Evolutionary conservation across 2,329 filamentous ascomycete species (phyloP), one percentile per base, ranked within the genome.

Genomic region (Aspergillus udagawae): DNA sequence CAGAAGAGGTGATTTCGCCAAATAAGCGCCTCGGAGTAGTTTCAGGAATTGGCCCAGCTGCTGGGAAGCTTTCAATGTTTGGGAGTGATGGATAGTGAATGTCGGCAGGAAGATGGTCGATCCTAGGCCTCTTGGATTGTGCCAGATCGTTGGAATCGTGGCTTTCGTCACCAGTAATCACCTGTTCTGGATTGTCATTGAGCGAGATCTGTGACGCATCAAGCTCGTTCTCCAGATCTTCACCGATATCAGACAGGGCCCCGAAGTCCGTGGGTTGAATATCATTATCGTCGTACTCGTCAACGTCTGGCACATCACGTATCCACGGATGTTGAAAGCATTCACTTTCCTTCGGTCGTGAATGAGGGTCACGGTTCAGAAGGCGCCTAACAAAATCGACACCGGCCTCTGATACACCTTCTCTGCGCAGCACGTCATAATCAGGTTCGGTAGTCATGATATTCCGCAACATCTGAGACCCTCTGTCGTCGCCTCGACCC

Each of bases 391-490:
- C 77, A 64, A 96, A 90, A 62, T 92, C 83, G 50, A 95, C 84
- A 10, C 88, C 90, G 2, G 79, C 71, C 1, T 83, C 76, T 0
- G 91, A 91, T 7, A 94, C 79, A 0, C 79, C 77, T 9, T 73
- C 75, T 5, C 76, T 70, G 9, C 82, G 75, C 25, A 97, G 78
- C 1, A 90, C 86, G 14, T 76, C 73, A 12, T 84, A 82, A 65
- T 96, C 85, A 5, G 94, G 77, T 0, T 84, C 79, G 3, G 82
- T 86, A 4, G 86, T 90, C 89, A 97, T 96, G 70, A 97, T 94
- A 62, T 86, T 89, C 45, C 72, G 72, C 49, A 96, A 83, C 75
- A 97, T 87, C 65, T 90, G 88, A 3, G 86, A 86, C 60, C 93
- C 90, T 61, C 86, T 87, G 52, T 88, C 86, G 64, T 91, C 90